These are phyloP conservation scores for Naganishia vishniacii DNA, from an alignment of 768 basidiomycete genomes.

Conservation along the genomic window DNA sequence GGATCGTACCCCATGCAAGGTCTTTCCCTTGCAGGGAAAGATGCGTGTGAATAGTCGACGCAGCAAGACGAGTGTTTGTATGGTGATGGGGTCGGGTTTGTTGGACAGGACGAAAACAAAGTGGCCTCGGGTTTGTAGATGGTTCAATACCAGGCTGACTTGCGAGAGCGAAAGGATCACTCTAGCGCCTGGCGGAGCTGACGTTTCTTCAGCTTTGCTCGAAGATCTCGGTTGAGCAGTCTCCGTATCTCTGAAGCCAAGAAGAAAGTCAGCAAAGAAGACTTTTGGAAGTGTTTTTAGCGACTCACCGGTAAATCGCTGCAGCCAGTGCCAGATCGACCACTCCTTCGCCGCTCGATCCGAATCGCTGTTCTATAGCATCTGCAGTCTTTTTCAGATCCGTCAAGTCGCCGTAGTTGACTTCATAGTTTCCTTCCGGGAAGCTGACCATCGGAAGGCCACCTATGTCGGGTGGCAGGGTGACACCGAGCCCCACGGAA, in stretches of 20 bases:
- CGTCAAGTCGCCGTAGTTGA: constrained; percentile 25
- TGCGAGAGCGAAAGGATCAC: constrained; percentile 23
- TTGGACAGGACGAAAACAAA: constrained; percentile 27
- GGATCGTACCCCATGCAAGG: constrained; percentile 23
- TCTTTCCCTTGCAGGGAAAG: constrained; percentile 25
- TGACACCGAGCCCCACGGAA: constrained; percentile 18
- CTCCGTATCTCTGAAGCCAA: constrained; percentile 15
- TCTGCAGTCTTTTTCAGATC: constrained; percentile 10
- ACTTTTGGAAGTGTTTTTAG: no score
- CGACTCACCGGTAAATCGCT: constrained; percentile 23
- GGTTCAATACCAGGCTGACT: constrained; percentile 19
- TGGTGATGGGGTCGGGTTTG: constrained; percentile 24
- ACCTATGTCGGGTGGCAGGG: constrained; percentile 14
- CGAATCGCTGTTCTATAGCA: constrained; percentile 4
- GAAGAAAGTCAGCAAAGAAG: not conserved
- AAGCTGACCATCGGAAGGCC: constrained; percentile 27
- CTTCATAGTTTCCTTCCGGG: constrained; percentile 24
- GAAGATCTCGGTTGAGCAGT: constrained; percentile 14
- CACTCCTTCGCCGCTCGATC: not conserved
- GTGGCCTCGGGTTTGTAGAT: constrained; percentile 17
- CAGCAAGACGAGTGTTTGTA: constrained; percentile 21
- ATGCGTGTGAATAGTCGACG: constrained; percentile 12
- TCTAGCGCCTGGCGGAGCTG: constrained; percentile 14
- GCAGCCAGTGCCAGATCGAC: constrained; percentile 26
- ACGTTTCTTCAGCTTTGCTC: constrained; percentile 8